These are phyloP conservation scores for Glebionis coronaria DNA, from an alignment of 129 eudicot species.

Conservation along the genomic window DNA sequence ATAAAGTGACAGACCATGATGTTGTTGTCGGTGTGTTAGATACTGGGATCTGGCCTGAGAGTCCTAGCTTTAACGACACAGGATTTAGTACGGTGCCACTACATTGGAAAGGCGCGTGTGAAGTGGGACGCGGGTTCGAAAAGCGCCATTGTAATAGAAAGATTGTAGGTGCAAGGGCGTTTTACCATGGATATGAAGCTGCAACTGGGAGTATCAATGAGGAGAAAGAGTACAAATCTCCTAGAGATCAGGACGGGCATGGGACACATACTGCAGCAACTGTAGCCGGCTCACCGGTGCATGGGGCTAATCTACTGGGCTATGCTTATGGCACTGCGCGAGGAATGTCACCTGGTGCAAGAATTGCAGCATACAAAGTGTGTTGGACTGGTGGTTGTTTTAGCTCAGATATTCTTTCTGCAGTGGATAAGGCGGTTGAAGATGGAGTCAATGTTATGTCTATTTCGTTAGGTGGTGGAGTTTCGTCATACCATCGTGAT, in stretches of 20 bases:
- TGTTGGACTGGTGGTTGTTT: conserved; percentile 93
- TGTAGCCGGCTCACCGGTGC: conserved; percentile 72
- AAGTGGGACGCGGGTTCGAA: conserved; percentile 59
- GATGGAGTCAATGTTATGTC: conserved; percentile 84
- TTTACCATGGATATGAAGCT: conserved; percentile 80
- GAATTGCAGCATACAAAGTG: conserved; percentile 87
- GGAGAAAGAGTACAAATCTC: conserved; percentile 64
- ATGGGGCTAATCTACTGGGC: conserved; percentile 78
- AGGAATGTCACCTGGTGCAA: conserved; percentile 81
- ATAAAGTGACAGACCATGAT: conserved; percentile 38
- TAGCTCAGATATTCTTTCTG: conserved; percentile 87
- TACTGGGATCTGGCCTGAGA: conserved; percentile 97
- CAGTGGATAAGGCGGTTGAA: conserved; percentile 76
- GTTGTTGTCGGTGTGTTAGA: conserved; percentile 82
- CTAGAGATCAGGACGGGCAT: conserved; percentile 92
- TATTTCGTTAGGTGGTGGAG: conserved; percentile 90
- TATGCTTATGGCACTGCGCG: conserved; percentile 82
- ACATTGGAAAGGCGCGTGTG: conserved; percentile 76
- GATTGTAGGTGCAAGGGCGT: conserved; percentile 75
- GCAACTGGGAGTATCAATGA: conserved; percentile 75
- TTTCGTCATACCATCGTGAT: conserved; percentile 70
- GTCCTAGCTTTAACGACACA: conserved; percentile 78
- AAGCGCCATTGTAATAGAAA: conserved; percentile 60
- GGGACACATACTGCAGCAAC: conserved; percentile 96
- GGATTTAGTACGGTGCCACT: conserved; percentile 48